phyloP scores from a whole-genome alignment of 169 alveolate genomes.

The Plasmodium vinckei region DNA sequence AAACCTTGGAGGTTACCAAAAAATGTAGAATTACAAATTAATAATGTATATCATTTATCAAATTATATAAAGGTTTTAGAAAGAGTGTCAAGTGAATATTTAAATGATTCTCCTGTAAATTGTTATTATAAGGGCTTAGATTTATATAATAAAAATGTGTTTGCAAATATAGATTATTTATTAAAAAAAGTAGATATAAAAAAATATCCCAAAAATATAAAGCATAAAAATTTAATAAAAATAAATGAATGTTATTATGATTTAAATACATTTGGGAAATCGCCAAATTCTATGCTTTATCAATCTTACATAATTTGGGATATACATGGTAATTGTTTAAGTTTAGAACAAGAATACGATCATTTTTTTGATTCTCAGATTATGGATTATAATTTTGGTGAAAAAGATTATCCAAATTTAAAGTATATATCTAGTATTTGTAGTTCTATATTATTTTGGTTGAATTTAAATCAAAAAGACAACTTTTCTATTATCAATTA shows the following conservation, averaged over 20 bases:
- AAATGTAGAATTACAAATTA: constrained; percentile 81
- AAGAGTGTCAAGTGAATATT: constrained; percentile 78
- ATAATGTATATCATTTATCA: constrained; percentile 81
- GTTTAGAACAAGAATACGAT: constrained; percentile 78
- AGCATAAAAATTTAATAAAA: constrained; percentile 48
- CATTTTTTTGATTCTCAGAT: constrained; percentile 82
- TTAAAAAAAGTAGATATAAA: constrained; percentile 75
- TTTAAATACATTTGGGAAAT: constrained; percentile 79
- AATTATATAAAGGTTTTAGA: constrained; percentile 82
- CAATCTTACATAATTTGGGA: constrained; percentile 85
- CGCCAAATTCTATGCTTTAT: constrained; percentile 77
- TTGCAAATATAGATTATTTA: constrained; percentile 77
- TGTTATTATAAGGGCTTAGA: constrained; percentile 73
- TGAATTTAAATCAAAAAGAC: constrained; percentile 81
- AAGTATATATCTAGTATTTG: constrained; percentile 78
- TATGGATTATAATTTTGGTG: constrained; percentile 79
- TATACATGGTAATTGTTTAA: constrained; percentile 76
- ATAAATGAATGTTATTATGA: constrained; percentile 81
- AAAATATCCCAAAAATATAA: constrained; percentile 22
- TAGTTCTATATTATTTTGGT: constrained; percentile 82
- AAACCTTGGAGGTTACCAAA: constrained; percentile 87
- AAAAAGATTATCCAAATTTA: constrained; percentile 82
- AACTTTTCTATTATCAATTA: constrained; percentile 82
- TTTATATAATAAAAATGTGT: constrained; percentile 66
- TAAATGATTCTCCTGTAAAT: constrained; percentile 70